A percentile compares a stretch with the other conserved stretches of the same genome.
Evolutionary conservation across 305 asterid species (phyloP).

Genomic region (Stenogyne calaminthoides): DNA sequence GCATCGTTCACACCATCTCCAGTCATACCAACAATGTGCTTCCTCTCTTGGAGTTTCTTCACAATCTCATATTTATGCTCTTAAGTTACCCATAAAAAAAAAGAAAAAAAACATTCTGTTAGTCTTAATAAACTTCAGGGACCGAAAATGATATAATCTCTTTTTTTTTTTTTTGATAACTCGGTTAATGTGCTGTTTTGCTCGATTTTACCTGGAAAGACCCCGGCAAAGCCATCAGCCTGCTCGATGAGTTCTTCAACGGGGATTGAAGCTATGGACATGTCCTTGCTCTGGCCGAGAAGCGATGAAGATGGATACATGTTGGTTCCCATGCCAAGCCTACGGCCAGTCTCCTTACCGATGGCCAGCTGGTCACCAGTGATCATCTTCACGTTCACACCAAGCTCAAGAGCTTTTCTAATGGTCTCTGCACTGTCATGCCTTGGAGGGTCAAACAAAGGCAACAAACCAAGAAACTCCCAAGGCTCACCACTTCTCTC

Average conservation of each 20-base stretch:
- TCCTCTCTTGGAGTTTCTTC: constrained; percentile 56
- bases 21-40: constrained; percentile 71
- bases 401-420: constrained; percentile 60
- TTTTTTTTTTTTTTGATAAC: too few relatives aligned
- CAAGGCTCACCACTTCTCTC: constrained; percentile 56
- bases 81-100: not conserved
- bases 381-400: constrained; percentile 75
- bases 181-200: too few relatives aligned
- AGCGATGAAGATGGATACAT: constrained; percentile 75
- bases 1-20: constrained; percentile 79
- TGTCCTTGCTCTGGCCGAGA: constrained; percentile 61
- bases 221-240: constrained; percentile 80
- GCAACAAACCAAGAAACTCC: constrained; percentile 68
- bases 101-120: not conserved
- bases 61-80: constrained; percentile 79
- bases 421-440: constrained; percentile 78
- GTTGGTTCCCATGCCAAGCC: constrained; percentile 72
- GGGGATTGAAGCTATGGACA: constrained; percentile 52
- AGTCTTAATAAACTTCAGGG: not conserved
- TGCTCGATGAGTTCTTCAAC: constrained; percentile 64
- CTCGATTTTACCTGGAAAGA: constrained; percentile 52
- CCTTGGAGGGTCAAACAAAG: constrained; percentile 74
- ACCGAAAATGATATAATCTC: too few relatives aligned
- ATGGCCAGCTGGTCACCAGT: constrained; percentile 78
- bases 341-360: constrained; percentile 68